Evolutionary conservation across 768 basidiomycete genomes (phyloP), one percentile per base, ranked within the genome.

Genomic region (Galerina marginata): DNA sequence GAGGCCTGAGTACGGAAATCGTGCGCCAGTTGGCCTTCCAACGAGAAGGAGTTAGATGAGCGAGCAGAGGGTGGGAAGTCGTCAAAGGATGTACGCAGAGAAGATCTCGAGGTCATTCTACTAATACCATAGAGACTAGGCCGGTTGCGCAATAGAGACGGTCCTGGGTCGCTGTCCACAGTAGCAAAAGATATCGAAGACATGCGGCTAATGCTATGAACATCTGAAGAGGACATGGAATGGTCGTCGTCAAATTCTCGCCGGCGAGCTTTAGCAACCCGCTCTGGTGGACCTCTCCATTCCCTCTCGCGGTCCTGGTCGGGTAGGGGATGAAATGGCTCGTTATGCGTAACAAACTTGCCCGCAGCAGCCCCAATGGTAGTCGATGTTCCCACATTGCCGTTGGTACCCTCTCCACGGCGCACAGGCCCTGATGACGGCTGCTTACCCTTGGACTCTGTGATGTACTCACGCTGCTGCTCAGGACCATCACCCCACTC

Each of bases 191-290:
- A 95, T 67, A 91, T 86, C 37, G 86, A 84, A 6, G 92, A 93
- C 80, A 90, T 83, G 56, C 86, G 86, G 43, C 88, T 83, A 54
- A 86, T 78, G 70, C 87, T 91, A 65, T 90, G 90, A 33, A 95
- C 80, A 65, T 95, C 94, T 48, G 91, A 93, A 29, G 91, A 93
- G 55, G 92, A 93, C 85, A 93, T 91, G 33, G 94, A 95, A 69
- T 91, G 92, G 68, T 94, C 93, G 69, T 95, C 94, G 75, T 96
- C 94, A 65, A 84, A 90, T 67, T 94, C 92, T 70, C 91, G 79
- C 70, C 91, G 84, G 63, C 93, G 85, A 62, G 86, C 90, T 79
- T 95, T 95, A 56, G 83, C 76, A 69, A 89, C 73, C 25, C 89
- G 83, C 69, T 91, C 89, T 56, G 74, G 74, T 50, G 83, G 82